Conservation (phyloP, 352 stramenopile species). For the Phytophthora pisi region DNA sequence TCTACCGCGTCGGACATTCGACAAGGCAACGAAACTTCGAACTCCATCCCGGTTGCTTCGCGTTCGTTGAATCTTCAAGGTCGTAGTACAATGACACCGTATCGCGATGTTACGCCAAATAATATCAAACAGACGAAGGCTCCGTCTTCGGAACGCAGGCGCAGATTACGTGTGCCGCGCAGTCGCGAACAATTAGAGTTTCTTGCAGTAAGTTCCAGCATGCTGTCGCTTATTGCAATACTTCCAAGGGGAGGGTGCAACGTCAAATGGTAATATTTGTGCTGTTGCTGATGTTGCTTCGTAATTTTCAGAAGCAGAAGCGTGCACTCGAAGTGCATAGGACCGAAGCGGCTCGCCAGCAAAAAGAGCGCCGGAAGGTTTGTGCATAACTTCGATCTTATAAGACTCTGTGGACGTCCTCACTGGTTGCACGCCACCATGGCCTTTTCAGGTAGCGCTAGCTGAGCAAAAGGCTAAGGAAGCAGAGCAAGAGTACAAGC, state of each 20-base stretch:
- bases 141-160: conserved; percentile 8
- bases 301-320: conserved; percentile 52
- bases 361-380: conserved; percentile 65
- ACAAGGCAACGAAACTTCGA: neutral
- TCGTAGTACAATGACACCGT: neutral
- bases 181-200: conserved; percentile 62
- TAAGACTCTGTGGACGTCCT: neutral
- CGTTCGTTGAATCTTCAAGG: conserved; percentile 6
- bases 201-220: conserved; percentile 36
- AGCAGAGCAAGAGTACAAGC: conserved; percentile 36
- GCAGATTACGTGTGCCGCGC: conserved; percentile 27
- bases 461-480: conserved; percentile 55
- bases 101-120: neutral
- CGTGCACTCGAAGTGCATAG: conserved; percentile 51
- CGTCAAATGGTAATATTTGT: conserved; percentile 6
- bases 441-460: conserved; percentile 38
- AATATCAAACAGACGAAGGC: conserved; percentile 1
- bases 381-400: neutral
- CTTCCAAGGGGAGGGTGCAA: neutral
- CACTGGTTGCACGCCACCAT: neutral
- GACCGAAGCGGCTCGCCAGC: conserved; percentile 43
- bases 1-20: neutral
- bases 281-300: neutral
- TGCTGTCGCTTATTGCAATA: neutral
- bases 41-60: neutral